These are phyloP conservation scores for Sporothrix dimorphospora DNA, from an alignment of 2,329 filamentous ascomycete species.

Conservation along the genomic window DNA sequence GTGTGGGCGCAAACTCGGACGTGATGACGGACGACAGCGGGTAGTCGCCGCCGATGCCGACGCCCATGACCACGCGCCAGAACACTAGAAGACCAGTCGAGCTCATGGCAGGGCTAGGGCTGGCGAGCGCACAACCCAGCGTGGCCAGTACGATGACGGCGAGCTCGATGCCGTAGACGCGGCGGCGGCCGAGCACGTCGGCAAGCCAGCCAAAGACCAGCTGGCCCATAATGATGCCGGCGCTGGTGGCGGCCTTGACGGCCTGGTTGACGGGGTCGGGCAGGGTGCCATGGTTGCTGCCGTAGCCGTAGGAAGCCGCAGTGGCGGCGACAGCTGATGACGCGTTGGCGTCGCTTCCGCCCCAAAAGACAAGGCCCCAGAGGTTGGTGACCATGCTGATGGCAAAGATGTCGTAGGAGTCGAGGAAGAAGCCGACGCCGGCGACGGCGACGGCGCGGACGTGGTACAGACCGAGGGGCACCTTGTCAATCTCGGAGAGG, in stretches of 20 bases:
- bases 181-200: slow-evolving; percentile 74
- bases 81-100: slow-evolving; percentile 67
- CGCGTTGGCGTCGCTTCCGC: slow-evolving; percentile 44
- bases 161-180: slow-evolving; percentile 81
- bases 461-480: slow-evolving; percentile 74
- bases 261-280: slow-evolving; percentile 70
- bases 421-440: slow-evolving; percentile 82
- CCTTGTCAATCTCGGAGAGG: slow-evolving; percentile 78
- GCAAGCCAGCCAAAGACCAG: slow-evolving; percentile 76
- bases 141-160: slow-evolving; percentile 73
- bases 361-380: slow-evolving; percentile 77
- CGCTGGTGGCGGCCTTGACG: slow-evolving; percentile 80
- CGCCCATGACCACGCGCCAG: slow-evolving; percentile 77
- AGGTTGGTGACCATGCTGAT: slow-evolving; percentile 74
- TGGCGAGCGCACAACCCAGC: slow-evolving; percentile 64
- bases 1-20: slow-evolving; percentile 81
- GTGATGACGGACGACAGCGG: slow-evolving; percentile 80
- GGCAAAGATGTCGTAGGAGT: slow-evolving; percentile 81
- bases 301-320: slow-evolving; percentile 48
- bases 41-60: slow-evolving; percentile 82
- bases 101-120: slow-evolving; percentile 62
- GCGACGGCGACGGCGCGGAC: slow-evolving; percentile 74
- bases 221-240: slow-evolving; percentile 78
- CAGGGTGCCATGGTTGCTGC: slow-evolving; percentile 57
- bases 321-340: slow-evolving; percentile 42